Base-by-base conservation (phyloP, 257 asterid genomes). In the Penstemon barbatus region DNA sequence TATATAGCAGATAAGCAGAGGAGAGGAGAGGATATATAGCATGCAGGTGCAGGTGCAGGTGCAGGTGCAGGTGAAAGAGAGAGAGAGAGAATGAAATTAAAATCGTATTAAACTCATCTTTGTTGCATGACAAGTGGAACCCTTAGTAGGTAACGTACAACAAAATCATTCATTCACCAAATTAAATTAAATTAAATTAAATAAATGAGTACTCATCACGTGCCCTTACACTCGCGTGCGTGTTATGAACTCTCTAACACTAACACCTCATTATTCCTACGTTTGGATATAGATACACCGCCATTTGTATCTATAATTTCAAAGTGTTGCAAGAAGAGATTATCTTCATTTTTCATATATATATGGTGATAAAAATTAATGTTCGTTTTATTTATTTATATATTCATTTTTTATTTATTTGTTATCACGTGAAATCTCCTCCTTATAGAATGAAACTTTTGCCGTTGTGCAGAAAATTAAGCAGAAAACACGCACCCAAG, bases 121-220 rank as follows among this genome's bases (percentile, higher is more conserved):
- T 33, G 75, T 77, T 73, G 85, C 88, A 80, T 83, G 88, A 83
- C 79, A 62, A 52, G 78, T 77, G 78, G 80, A 69, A 66, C 70
- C 25, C 65, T 69, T 46, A 73, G 79, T 82, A 83, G 83, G 83
- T 83, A 76, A 82, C 81, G 81, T 83, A 80, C 80, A 69, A 77
- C 73, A 70, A 66, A 70, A 70, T 80, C 88, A 80, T 78, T 80
- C 85, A 78, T 78, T 80, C 85, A 78, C 71, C 81, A 62, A 75
- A 72, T 70, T 56, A 49, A 46, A 43, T 12, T 65, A 62, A 75
- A 72, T 70, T 56, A 49, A 46, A 43, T 12, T 65, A 36, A 11
- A 37, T 57, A 13, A 7, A 25, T 64, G 46, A 18, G 15, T 40
- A 58, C 61, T 49, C 46, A 66, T 78, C 84, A 82, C 84, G 84